Evolutionary conservation across 345 rosid genomes (phyloP), one percentile per base, ranked within the genome.

Genomic region (Anacardium occidentale): DNA sequence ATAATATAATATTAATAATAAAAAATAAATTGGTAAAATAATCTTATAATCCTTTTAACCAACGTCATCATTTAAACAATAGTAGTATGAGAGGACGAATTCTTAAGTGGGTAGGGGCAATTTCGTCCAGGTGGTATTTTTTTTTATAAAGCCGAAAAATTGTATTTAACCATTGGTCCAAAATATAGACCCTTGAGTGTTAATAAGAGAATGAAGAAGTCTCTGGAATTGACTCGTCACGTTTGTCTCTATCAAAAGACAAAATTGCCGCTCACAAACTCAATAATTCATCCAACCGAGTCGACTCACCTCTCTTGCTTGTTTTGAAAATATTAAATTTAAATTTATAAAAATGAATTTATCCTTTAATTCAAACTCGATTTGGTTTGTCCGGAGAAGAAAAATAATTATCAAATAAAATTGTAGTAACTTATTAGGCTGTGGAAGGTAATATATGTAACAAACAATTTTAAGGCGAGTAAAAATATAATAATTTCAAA

Each of bases 191-290:
- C 47, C 1, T 14, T 2, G 20, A 0, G 25, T 18, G n/a, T n/a
- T n/a, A n/a, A 5, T 15, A 52, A 20, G 32, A n/a, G 59, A 34
- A 53, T 10, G 60, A 18, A n/a, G 73, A 44, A 44, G 44, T 10
- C 53, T 42, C 37, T 51, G 59, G 74, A 62, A 51, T 62, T 62
- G 75, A 61, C 59, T 34, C 50, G 22, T 20, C 22, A 48, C 15
- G n/a, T 24, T 52, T 52, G 48, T 29, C 25, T 8, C 6, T 17
- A 22, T 62, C n/a, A 72, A 72, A 69, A 20, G 61, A 62, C 75
- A 18, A 3, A 72, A 32, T 8, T 53, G 24, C 68, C 67, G 29
- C 12, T 2, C 5, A 10, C 15, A 4, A 24, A 44, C 37, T 5
- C 17, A 24, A 25, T 8, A 1, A 18, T 58, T 7, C 2, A 17